These are phyloP conservation scores for Cytospora mali DNA, from an alignment of 2,329 filamentous ascomycete genomes.

Conservation along the genomic window DNA sequence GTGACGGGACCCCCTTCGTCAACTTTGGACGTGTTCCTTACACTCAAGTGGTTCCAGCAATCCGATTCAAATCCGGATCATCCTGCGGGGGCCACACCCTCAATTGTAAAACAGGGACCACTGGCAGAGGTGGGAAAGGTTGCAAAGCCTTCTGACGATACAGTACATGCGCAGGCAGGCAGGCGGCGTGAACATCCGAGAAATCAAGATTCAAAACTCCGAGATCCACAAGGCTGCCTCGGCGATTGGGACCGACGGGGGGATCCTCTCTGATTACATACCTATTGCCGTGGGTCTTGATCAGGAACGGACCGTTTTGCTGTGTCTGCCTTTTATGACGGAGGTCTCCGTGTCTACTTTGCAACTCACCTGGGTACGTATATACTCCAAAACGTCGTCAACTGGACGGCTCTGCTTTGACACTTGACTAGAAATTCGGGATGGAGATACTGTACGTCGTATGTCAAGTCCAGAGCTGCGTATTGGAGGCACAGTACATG, in stretches of 20 bases:
- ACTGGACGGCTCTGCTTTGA: too few species aligned
- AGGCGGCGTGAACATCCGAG: neutral
- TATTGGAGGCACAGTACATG: conserved; percentile 7
- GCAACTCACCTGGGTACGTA: too few species aligned
- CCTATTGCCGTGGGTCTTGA: neutral
- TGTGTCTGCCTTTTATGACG: neutral
- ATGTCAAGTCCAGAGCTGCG: conserved; percentile 4
- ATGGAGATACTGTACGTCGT: too few species aligned
- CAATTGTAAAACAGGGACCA: neutral
- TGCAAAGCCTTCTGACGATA: neutral
- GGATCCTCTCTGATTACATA: neutral
- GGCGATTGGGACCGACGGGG: neutral
- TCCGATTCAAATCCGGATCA: neutral
- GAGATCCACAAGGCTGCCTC: neutral
- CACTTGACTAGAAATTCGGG: too few species aligned
- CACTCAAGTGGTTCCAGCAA: neutral
- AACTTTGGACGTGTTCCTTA: neutral
- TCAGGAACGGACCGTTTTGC: neutral
- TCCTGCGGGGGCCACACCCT: neutral
- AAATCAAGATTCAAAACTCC: neutral
- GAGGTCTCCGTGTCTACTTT: too few species aligned
- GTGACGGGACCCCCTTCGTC: neutral
- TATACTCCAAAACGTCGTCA: neutral
- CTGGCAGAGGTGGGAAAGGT: neutral
- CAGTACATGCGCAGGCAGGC: neutral